These are phyloP conservation scores for Clonostachys chloroleuca DNA, from an alignment of 2,329 filamentous ascomycete species.

Conservation along the genomic window DNA sequence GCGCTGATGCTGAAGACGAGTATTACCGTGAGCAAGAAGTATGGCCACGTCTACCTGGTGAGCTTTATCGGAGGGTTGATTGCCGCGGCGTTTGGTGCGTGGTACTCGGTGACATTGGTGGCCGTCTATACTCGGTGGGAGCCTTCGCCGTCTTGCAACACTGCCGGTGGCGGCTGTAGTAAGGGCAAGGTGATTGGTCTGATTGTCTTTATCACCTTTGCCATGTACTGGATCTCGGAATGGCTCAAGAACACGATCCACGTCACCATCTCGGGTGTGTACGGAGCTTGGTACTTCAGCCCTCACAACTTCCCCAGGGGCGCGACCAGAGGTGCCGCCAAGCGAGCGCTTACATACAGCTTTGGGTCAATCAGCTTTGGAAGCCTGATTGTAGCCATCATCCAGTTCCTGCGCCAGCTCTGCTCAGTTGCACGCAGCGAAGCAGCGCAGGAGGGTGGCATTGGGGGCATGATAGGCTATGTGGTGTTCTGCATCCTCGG, in stretches of 20 bases:
- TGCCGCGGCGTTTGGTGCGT: slow-evolving; percentile 73
- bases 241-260: slow-evolving; percentile 94
- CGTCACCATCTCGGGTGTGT: slow-evolving; percentile 80
- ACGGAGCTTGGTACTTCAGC: slow-evolving; percentile 91
- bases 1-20: slow-evolving; percentile 83
- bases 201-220: slow-evolving; percentile 83
- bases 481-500: slow-evolving; percentile 71
- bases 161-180: slow-evolving; percentile 58
- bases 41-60: slow-evolving; percentile 83
- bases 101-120: slow-evolving; percentile 83
- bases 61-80: slow-evolving; percentile 78
- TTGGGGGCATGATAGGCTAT: slow-evolving; percentile 63
- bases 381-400: slow-evolving; percentile 78
- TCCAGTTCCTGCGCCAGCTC: slow-evolving; percentile 78
- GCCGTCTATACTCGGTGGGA: slow-evolving; percentile 82
- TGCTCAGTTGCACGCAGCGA: slow-evolving; percentile 70
- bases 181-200: slow-evolving; percentile 77
- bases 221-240: slow-evolving; percentile 91
- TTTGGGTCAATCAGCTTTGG: slow-evolving; percentile 90
- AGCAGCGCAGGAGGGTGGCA: slow-evolving; percentile 62
- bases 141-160: slow-evolving; percentile 51
- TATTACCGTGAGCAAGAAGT: slow-evolving; percentile 78
- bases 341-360: slow-evolving; percentile 79
- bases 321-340: slow-evolving; percentile 79
- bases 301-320: slow-evolving; percentile 65